Conservation (phyloP, 306 rosid genomes). For the Pueraria montana region DNA sequence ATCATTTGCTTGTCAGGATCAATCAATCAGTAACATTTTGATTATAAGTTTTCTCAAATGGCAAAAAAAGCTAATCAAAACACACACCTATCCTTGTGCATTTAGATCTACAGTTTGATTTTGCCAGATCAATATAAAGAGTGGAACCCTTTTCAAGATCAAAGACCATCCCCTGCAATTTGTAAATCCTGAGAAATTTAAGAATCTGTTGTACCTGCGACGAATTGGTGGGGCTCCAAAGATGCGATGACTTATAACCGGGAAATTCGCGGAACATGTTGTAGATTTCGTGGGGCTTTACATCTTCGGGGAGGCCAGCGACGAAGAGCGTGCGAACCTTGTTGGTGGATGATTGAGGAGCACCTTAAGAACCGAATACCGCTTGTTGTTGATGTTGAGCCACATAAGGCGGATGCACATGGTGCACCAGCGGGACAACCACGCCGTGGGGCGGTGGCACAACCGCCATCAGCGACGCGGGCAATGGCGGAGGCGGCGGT, state of each 20-base stretch:
- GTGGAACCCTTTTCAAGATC: conserved; percentile 95
- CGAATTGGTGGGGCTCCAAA: conserved; percentile 73
- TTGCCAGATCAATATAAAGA: conserved; percentile 88
- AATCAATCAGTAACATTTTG: conserved; percentile 34
- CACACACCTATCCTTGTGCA: conserved; percentile 69
- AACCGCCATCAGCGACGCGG: no score
- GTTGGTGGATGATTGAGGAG: conserved; percentile 53
- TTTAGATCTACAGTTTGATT: conserved; percentile 92
- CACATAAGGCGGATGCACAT: conserved; percentile 54
- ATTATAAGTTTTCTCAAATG: background rate
- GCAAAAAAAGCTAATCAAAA: background rate
- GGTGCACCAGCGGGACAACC: conserved; percentile 49
- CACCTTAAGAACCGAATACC: conserved; percentile 56
- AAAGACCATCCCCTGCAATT: conserved; percentile 87
- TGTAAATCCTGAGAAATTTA: background rate
- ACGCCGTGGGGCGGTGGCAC: conserved; percentile 63
- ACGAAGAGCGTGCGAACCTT: conserved; percentile 94
- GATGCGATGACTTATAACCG: conserved; percentile 95
- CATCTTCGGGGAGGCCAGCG: conserved; percentile 93
- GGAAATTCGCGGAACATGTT: conserved; percentile 89
- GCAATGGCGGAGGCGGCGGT: conserved; percentile 55
- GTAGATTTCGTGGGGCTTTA: conserved; percentile 88
- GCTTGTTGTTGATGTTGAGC: conserved; percentile 56
- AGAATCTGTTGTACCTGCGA: conserved; percentile 64
- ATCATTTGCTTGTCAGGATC: conserved; percentile 64